phyloP scores from a whole-genome alignment of 805 yeast genomes.

The Candida anglica region DNA sequence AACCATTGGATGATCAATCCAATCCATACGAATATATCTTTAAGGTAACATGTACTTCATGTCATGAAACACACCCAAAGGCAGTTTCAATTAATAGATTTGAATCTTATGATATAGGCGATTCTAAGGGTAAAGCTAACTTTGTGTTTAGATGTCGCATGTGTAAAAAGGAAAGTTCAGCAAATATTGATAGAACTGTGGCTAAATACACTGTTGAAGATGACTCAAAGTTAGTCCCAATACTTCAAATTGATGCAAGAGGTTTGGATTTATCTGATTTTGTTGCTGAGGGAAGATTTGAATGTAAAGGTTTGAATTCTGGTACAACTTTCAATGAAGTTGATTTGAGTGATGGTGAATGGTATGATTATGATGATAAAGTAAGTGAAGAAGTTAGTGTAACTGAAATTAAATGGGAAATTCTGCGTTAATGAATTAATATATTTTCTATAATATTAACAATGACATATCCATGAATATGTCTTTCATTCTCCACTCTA shows the following conservation, averaged over 20 bases:
- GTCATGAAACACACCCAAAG: constrained; percentile 75
- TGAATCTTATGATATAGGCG: constrained; percentile 62
- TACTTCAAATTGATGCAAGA: constrained; percentile 77
- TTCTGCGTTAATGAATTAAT: constrained; percentile 39
- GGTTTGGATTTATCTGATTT: constrained; percentile 76
- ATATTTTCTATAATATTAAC: no score
- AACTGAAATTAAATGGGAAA: constrained; percentile 66
- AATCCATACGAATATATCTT: constrained; percentile 75
- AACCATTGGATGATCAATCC: constrained; percentile 56
- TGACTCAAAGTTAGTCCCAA: constrained; percentile 30
- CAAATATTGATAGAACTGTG: constrained; percentile 26
- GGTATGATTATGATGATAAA: constrained; percentile 94
- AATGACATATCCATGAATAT: neutral
- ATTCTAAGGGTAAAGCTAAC: constrained; percentile 79
- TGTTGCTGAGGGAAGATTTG: constrained; percentile 61
- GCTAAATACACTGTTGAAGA: constrained; percentile 35
- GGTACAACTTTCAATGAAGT: constrained; percentile 55
- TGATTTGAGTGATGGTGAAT: constrained; percentile 76
- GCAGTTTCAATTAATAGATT: constrained; percentile 63
- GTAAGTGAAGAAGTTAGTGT: constrained; percentile 77
- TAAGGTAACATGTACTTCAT: constrained; percentile 67
- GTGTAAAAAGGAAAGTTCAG: constrained; percentile 48
- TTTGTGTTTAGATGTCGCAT: constrained; percentile 72
- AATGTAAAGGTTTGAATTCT: constrained; percentile 50
- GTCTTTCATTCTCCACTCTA: no score